Conservation (phyloP, 2,329 filamentous ascomycete genomes). For the Hymenoscyphus scutula region DNA sequence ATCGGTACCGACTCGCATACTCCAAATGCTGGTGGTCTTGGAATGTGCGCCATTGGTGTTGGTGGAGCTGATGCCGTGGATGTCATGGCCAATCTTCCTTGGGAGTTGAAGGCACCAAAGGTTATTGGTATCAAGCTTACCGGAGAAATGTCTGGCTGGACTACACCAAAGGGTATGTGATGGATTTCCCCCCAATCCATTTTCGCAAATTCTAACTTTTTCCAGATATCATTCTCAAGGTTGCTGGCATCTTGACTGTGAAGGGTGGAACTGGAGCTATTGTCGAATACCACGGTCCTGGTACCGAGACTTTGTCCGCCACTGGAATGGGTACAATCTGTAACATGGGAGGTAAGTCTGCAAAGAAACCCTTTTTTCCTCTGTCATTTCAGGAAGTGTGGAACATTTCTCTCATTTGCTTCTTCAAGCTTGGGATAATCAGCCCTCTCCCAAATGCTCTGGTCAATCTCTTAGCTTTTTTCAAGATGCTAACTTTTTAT, state of each 20-base stretch:
- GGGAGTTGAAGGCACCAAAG: conserved; percentile 98
- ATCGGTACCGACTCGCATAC: conserved; percentile 99
- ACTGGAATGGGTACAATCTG: conserved; percentile 86
- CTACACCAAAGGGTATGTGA: conserved; percentile 80
- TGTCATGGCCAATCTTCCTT: conserved; percentile 94
- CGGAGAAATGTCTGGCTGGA: conserved; percentile 86
- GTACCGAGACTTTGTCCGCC: conserved; percentile 69
- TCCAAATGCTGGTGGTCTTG: conserved; percentile 93
- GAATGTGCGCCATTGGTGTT: conserved; percentile 92
- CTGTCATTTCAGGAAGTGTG: not conserved
- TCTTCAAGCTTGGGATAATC: not conserved
- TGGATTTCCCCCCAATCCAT: not conserved
- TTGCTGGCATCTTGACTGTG: conserved; percentile 93
- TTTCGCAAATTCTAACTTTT: conserved; percentile 15
- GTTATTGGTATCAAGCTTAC: conserved; percentile 95
- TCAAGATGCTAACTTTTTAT: too few relatives aligned
- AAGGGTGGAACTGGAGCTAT: conserved; percentile 97
- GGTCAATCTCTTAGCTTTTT: not conserved
- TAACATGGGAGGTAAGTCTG: conserved; percentile 51
- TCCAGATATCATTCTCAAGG: conserved; percentile 91
- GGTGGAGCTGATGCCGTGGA: conserved; percentile 98
- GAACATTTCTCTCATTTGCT: not conserved
- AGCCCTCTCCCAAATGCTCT: not conserved
- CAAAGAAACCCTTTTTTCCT: not conserved
- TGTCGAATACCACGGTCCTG: conserved; percentile 73